Base-by-base conservation (phyloP, 2,329 filamentous ascomycete species). In the Xylaria sp. region DNA sequence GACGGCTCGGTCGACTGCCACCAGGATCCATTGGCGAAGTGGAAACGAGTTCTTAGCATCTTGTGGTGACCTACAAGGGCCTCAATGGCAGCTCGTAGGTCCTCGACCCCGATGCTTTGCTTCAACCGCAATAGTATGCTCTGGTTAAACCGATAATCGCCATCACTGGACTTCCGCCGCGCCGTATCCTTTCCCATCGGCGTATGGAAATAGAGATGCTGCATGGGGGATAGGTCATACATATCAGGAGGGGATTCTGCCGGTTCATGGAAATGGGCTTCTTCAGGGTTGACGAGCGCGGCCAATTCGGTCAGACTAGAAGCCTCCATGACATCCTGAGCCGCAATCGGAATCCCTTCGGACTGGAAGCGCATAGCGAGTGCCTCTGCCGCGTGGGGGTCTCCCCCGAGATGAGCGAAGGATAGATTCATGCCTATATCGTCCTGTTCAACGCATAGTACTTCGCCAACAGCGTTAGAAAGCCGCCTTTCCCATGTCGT, bases 201-300 rank as follows among this genome's bases (percentile, higher is more conserved):
- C 0, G 83, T 84, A 68, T 84, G 79, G 60, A 87, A 86, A 72
- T 85, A 85, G 4, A 87, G 78, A 63, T 83, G 82, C 75, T 87
- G 85, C 82, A 87, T 87, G 3, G 85, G 82, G 0, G 85, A 84
- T 10, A 87, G 78, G 10, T 82, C 81, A 69, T 85, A 87, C 36
- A 67, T 77, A 23, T 81, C 80, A 9, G 73, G 63, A 1, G 73
- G 73, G 43, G 79, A 73, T 28, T 80, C 81, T 36, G 75, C 77
- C 71, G 78, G 78, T 20, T 75, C 73, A 15, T 75, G 74, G 3
- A 72, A 73, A 52, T 78, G 66, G 10, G 74, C 73, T 5, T 75
- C 77, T 13, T 76, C 77, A 13, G 78, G 75, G 4, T 72, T 77
- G 1, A 80, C 81, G 50, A 81, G 69, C 3, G 73, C 69, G 10